phyloP scores from a whole-genome alignment of 2,329 filamentous ascomycete genomes.

The Fusarium tuaranense region DNA sequence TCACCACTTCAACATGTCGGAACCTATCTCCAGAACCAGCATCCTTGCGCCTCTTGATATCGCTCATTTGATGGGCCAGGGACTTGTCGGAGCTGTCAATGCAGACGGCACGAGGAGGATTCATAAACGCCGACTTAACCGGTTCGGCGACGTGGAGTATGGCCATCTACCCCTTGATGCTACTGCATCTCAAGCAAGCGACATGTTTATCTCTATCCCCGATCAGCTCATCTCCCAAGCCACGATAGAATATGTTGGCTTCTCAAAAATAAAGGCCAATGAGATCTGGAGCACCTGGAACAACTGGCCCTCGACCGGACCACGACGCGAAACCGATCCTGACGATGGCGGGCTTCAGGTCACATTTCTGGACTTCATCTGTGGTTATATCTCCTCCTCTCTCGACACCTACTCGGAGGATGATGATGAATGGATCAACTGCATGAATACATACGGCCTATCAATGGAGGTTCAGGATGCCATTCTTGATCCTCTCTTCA shows the following conservation, averaged over 20 bases:
- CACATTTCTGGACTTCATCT: conserved; percentile 26
- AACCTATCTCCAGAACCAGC: not conserved
- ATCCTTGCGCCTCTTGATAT: not conserved
- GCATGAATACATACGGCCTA: conserved; percentile 21
- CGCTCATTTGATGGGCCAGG: not conserved
- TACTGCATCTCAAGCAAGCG: not conserved
- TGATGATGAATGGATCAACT: conserved; percentile 12
- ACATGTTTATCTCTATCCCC: conserved; percentile 24
- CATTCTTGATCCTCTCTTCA: conserved; percentile 36
- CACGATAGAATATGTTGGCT: conserved; percentile 28
- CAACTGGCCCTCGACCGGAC: conserved; percentile 12
- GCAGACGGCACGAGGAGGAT: not conserved
- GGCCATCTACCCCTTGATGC: conserved; percentile 11
- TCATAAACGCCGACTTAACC: conserved; percentile 33
- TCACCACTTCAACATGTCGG: not conserved
- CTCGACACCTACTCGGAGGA: conserved; percentile 8
- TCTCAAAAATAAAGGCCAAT: conserved; percentile 19
- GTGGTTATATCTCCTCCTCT: conserved; percentile 4
- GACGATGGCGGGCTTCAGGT: conserved; percentile 3
- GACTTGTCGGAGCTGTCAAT: not conserved
- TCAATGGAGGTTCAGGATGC: conserved; percentile 11
- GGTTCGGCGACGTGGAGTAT: conserved; percentile 25
- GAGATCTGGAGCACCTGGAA: conserved; percentile 28
- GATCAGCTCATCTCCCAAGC: conserved; percentile 23
- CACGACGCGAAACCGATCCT: conserved; percentile 21